Conservation (phyloP, 805 yeast genomes). For the Zygosaccharomyces siamensis region DNA sequence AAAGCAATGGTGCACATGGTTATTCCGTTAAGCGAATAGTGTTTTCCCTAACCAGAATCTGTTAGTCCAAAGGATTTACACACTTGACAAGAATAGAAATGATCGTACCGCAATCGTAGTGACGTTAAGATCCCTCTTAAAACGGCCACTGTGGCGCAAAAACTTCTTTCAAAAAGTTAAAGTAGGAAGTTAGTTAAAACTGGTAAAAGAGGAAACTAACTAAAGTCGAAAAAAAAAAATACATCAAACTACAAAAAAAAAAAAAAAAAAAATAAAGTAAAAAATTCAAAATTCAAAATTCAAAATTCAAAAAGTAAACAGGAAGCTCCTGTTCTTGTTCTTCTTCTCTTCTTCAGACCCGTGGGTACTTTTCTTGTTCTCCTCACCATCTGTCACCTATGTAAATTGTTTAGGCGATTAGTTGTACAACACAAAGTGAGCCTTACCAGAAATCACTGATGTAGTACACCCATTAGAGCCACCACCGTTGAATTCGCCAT, state of each 20-base stretch:
- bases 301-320: slow-evolving; percentile 1
- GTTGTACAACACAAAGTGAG: slow-evolving; percentile 52
- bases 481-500: slow-evolving; percentile 66
- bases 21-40: too few species aligned
- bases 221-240: neutral
- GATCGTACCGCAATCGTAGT: too few species aligned
- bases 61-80: too few species aligned
- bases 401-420: neutral
- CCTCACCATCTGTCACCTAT: too few species aligned
- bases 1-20: too few species aligned
- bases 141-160: too few species aligned
- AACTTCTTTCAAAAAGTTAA: neutral
- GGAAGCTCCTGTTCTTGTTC: neutral
- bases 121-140: neutral
- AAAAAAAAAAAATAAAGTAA: neutral
- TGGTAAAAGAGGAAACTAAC: slow-evolving; percentile 1
- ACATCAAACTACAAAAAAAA: neutral
- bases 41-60: too few species aligned
- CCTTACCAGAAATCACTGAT: slow-evolving; percentile 54
- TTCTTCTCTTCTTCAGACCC: neutral
- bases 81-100: too few species aligned
- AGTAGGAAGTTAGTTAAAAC: neutral
- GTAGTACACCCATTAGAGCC: slow-evolving; percentile 79
- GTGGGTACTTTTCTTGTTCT: neutral
- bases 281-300: neutral